phyloP scores from a whole-genome alignment of 2,329 filamentous ascomycete species.

The Pseudonectria buxi region DNA sequence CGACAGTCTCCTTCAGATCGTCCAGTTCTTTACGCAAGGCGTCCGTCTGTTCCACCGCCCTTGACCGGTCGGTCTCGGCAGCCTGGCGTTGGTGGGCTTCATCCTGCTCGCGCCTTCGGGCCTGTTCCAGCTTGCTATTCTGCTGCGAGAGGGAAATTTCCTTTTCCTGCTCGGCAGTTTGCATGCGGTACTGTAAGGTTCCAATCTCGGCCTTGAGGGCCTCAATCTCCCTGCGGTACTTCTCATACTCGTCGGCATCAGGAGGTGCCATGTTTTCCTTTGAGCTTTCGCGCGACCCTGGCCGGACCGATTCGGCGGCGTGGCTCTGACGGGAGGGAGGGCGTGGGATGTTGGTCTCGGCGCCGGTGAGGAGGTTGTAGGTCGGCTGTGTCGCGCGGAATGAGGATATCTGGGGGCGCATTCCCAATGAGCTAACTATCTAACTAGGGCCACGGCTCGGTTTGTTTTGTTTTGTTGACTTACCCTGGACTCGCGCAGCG shows the following conservation, averaged over 20 bases:
- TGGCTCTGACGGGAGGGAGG: constrained; percentile 36
- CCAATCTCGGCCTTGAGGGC: constrained; percentile 86
- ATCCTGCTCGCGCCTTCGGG: constrained; percentile 73
- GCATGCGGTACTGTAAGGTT: constrained; percentile 78
- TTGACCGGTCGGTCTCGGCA: constrained; percentile 49
- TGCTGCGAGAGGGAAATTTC: constrained; percentile 73
- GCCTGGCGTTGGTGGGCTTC: constrained; percentile 65
- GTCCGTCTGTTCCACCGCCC: constrained; percentile 44
- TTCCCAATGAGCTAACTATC: not conserved
- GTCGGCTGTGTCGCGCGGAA: constrained; percentile 48
- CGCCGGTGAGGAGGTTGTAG: constrained; percentile 54
- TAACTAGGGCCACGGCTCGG: constrained; percentile 2
- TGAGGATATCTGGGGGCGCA: constrained; percentile 32
- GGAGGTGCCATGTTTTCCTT: constrained; percentile 55
- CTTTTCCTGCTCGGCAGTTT: constrained; percentile 80
- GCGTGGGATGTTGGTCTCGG: constrained; percentile 32
- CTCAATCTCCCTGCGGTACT: constrained; percentile 55
- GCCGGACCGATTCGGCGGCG: constrained; percentile 34
- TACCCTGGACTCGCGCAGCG: constrained; percentile 33
- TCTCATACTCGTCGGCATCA: constrained; percentile 53
- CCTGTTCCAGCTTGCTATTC: constrained; percentile 75
- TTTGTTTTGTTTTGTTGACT: constrained; percentile 19
- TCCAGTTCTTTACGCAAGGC: constrained; percentile 44
- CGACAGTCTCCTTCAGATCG: constrained; percentile 42
- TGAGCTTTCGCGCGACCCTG: constrained; percentile 49